phyloP scores from a whole-genome alignment of 331 rosid species.

The Malus hybrid region DNA sequence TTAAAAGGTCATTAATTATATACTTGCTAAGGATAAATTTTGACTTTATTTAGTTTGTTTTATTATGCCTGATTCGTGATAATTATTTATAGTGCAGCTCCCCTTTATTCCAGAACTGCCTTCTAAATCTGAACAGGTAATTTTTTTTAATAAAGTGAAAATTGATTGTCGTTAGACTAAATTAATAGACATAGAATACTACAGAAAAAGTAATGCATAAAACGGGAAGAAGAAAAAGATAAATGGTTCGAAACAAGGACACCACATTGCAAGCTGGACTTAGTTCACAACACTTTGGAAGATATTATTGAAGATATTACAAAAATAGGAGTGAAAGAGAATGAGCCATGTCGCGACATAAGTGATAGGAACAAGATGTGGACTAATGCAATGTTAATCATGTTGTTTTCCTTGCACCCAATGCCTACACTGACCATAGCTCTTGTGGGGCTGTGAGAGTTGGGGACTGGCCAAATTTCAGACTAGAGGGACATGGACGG shows the following conservation, averaged over 20 bases:
- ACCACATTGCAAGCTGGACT: background rate
- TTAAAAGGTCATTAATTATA: no score
- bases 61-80: no score
- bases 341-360: background rate
- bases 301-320: background rate
- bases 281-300: background rate
- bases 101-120: no score
- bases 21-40: no score
- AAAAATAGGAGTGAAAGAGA: background rate
- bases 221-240: background rate
- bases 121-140: no score
- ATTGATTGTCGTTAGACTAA: no score
- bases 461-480: background rate
- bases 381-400: background rate
- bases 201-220: no score
- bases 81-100: no score
- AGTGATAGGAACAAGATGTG: background rate
- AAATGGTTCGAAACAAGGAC: background rate
- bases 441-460: background rate
- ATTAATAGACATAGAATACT: no score
- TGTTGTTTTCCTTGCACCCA: background rate
- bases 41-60: no score
- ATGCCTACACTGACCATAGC: background rate
- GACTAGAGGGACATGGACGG: background rate
- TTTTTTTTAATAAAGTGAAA: no score